phyloP scores from a whole-genome alignment of 768 basidiomycete species.

The Gymnopilus junonius region DNA sequence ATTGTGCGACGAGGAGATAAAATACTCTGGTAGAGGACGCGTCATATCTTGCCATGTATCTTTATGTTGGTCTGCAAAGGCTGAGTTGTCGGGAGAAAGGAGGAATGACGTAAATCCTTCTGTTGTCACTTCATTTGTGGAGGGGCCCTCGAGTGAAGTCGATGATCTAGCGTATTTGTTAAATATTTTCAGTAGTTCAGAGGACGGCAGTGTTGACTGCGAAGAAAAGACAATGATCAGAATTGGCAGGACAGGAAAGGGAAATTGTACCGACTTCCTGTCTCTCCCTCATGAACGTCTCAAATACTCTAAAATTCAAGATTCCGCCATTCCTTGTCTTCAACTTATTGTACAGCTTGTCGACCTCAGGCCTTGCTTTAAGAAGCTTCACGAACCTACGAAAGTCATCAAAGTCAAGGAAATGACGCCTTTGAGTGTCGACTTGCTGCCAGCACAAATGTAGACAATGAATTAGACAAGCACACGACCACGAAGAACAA shows the following conservation, averaged over 20 bases:
- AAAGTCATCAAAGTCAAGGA: conserved; percentile 83
- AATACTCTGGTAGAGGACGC: conserved; percentile 85
- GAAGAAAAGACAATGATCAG: not conserved
- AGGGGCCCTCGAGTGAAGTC: conserved; percentile 30
- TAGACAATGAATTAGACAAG: not conserved
- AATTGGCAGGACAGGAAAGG: not conserved
- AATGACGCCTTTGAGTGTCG: conserved; percentile 56
- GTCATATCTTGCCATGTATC: conserved; percentile 84
- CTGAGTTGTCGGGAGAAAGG: conserved; percentile 76
- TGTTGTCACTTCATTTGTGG: conserved; percentile 43
- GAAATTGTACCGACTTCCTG: conserved; percentile 40
- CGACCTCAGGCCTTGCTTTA: conserved; percentile 83
- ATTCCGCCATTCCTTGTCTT: conserved; percentile 31
- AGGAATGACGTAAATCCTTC: conserved; percentile 83
- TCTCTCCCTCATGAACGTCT: conserved; percentile 49
- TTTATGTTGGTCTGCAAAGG: conserved; percentile 46
- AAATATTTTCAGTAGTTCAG: conserved; percentile 43
- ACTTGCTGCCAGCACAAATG: conserved; percentile 55
- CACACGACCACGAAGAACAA: not conserved
- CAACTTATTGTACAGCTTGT: conserved; percentile 59
- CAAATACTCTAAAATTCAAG: conserved; percentile 48
- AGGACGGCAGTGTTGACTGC: conserved; percentile 42
- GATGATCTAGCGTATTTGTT: conserved; percentile 34
- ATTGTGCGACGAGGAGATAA: conserved; percentile 92
- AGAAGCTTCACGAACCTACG: conserved; percentile 83